Evolutionary conservation across 1,139 yeast species (phyloP), one percentile per base, ranked within the genome.

Genomic region (Ogataea hybrid): DNA sequence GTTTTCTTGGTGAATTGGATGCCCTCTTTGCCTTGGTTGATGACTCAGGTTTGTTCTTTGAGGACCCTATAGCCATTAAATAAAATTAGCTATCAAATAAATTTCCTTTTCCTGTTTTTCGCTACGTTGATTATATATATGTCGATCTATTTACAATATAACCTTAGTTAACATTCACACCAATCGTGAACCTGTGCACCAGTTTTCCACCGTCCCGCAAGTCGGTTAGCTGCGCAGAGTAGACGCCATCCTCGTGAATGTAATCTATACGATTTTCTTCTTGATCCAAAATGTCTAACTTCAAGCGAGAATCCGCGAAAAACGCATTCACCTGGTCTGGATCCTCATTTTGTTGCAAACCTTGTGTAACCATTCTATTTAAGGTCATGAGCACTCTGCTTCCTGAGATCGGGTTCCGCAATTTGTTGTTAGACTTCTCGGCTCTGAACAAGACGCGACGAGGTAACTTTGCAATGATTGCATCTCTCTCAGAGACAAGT

Each of bases 371-470:
- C n/a, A 48, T 28, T 15, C 32, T 22, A 29, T 6, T 44, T 43
- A 54, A 23, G 38, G 44, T 33, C 5, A 39, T 25, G 11, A 31
- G 29, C 9, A 52, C 42, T 14, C 41, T 43, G 15, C 36, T 25
- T 4, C 25, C 17, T 1, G 44, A 28, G 31, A 58, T 43, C 4
- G 56, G 47, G 6, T 52, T 49, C 6, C 35, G 36, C n/a, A 57
- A 35, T 2, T 30, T 15, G 6, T 46, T 44, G 12, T 47, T 50
- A 5, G 37, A 34, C 2, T 59, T 21, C 16, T 51, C 54, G 25
- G 52, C 52, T 11, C 50, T 45, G 34, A 58, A 48, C 7, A 56
- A 40, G 18, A 59, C 38, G 35, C 48, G 54, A 47, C 47, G 51
- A 36, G 63, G 62, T 20, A 58, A 44, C 23, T 48, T 50, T 3